These are phyloP conservation scores for Lactifluus pinguis DNA, from an alignment of 768 basidiomycete species.

Conservation along the genomic window DNA sequence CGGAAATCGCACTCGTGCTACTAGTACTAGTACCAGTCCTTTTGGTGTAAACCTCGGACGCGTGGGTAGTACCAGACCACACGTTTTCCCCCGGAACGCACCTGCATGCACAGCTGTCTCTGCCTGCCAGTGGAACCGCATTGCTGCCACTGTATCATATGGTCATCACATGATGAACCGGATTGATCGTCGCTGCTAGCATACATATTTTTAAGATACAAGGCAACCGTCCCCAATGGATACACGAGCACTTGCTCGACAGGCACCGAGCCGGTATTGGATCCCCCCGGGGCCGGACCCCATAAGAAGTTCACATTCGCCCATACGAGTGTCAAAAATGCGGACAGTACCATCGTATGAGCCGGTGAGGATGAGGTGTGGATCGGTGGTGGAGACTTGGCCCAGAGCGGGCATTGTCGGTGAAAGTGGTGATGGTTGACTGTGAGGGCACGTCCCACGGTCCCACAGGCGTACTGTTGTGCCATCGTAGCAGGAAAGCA, in stretches of 20 bases:
- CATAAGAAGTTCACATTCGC: slow-evolving; percentile 80
- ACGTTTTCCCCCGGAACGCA: too few relatives aligned
- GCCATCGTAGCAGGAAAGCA: slow-evolving; percentile 94
- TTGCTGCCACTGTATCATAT: too few relatives aligned
- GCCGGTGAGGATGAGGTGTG: slow-evolving; percentile 80
- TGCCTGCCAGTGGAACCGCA: too few relatives aligned
- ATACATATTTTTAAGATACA: too few relatives aligned
- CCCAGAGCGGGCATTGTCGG: slow-evolving; percentile 95
- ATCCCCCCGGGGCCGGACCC: slow-evolving; percentile 28
- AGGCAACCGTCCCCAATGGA: slow-evolving; percentile 74
- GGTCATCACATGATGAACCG: too few relatives aligned
- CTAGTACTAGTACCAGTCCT: too few relatives aligned
- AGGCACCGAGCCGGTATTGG: slow-evolving; percentile 38
- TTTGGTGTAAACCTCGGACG: too few relatives aligned
- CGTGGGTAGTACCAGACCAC: too few relatives aligned
- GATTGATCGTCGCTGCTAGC: too few relatives aligned
- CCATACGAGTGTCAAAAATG: slow-evolving; percentile 79
- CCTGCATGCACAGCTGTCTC: too few relatives aligned
- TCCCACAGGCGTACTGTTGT: slow-evolving; percentile 88
- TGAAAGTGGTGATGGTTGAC: slow-evolving; percentile 66
- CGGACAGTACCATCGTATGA: slow-evolving; percentile 91
- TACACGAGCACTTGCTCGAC: slow-evolving; percentile 93
- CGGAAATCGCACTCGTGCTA: too few relatives aligned
- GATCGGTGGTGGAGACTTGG: slow-evolving; percentile 73
- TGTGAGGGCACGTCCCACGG: slow-evolving; percentile 95